Base-by-base conservation (phyloP, 2,329 filamentous ascomycete genomes). In the Gnomoniopsis smithogilvyi region DNA sequence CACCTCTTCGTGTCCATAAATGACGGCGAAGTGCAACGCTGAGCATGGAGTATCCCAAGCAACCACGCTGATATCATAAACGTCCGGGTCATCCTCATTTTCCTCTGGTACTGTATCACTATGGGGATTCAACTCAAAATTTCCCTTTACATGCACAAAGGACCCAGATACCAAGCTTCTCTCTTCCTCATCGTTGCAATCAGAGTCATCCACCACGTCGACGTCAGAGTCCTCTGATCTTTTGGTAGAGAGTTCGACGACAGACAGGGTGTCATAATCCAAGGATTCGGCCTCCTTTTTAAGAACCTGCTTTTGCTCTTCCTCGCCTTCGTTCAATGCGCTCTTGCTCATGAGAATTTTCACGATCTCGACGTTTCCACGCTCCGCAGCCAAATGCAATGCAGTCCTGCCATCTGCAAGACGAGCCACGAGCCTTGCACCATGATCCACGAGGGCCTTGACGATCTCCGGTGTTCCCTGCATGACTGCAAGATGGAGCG, bases 351-450 rank as follows among this genome's bases (percentile, higher is more conserved):
- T 82, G 14, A 96, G 75, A 8, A 87, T 83, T 62, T 81, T 86
- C 64, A 95, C 80, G 63, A 95, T 93, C 19, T 87, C 84, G 1
- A 76, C 69, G 63, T 85, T 76, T 0, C 92, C 92, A 22, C 88
- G 81, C 48, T 85, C 81, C 19, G 90, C 89, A 19, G 91, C 91
- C 33, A 96, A 76, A 71, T 96, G 92, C n/a, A 96, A 78, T 10
- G 91, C 89, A 2, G 91, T 96, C 64, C 85, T 83, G 3, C 92
- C 92, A 70, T 95, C 92, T 0, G 89, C 89, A 43, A 96, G 71
- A 52, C 92, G 84, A 52, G 90, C 81, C 24, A 92, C 83, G 24
- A 96, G 74, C 17, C 91, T 84, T 36, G 90, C 87, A 2, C 88
- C 90, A 59, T 85, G 79, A 62, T 92, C 82, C 26, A 96, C 84